Evolutionary conservation across 1,284 basidiomycete genomes (phyloP).

Genomic region (Anthracocystis walkeri): DNA sequence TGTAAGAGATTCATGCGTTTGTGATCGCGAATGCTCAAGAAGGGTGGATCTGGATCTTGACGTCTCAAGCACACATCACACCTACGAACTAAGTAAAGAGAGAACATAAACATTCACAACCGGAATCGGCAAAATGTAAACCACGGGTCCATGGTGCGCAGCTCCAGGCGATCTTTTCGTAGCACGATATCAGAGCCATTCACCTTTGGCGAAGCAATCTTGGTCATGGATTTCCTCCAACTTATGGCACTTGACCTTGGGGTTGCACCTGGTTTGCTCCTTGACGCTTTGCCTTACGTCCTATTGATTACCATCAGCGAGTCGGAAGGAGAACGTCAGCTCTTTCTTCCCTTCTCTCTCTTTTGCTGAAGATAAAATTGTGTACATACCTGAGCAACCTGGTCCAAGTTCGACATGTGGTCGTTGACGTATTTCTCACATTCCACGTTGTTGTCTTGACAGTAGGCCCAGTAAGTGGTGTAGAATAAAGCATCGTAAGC

Average conservation of each 20-base stretch:
- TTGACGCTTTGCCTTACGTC: background rate
- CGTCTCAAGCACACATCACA: no score
- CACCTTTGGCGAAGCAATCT: constrained; percentile 9
- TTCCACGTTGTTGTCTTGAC: background rate
- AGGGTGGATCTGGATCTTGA: no score
- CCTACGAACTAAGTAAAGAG: no score
- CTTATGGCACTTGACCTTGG: constrained; percentile 4
- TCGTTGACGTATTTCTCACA: background rate
- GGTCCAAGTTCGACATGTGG: background rate
- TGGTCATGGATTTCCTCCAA: constrained; percentile 12
- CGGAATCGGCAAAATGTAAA: no score
- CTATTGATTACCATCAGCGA: background rate
- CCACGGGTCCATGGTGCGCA: no score
- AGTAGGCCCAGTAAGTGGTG: background rate
- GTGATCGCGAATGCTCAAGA: no score
- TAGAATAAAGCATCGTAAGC: background rate
- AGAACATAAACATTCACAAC: no score
- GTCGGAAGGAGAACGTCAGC: no score
- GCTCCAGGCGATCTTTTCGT: background rate
- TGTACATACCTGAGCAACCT: background rate
- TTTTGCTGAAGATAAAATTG: no score
- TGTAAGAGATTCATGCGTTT: no score
- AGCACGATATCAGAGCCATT: no score
- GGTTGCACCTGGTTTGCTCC: background rate
- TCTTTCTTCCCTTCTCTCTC: no score